These are phyloP conservation scores for Pichia sp. DNA, from an alignment of 1,139 yeast species.

Conservation along the genomic window DNA sequence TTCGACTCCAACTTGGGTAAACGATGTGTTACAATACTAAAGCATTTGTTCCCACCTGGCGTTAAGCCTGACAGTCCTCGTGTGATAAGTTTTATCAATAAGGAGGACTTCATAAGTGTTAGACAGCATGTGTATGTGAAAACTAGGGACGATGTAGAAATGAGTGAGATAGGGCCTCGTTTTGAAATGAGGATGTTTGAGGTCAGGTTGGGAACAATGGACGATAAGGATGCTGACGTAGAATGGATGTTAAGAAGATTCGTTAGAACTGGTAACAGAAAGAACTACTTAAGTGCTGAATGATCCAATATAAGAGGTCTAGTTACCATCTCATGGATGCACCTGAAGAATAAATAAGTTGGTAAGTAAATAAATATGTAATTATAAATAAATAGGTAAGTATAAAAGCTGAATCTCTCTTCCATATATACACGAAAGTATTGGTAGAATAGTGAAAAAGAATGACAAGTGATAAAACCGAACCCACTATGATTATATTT, in stretches of 20 bases:
- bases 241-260: slow-evolving; percentile 96
- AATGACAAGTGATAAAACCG: neutral
- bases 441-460: neutral
- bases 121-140: slow-evolving; percentile 93
- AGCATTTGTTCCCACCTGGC: slow-evolving; percentile 96
- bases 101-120: slow-evolving; percentile 86
- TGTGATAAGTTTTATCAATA: slow-evolving; percentile 85
- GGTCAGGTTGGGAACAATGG: slow-evolving; percentile 82
- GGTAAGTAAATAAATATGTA: slow-evolving; percentile 1
- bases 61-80: slow-evolving; percentile 84
- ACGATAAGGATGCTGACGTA: slow-evolving; percentile 94
- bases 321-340: neutral
- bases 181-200: slow-evolving; percentile 94
- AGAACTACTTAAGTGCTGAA: slow-evolving; percentile 59
- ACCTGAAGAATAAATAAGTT: neutral
- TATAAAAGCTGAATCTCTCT: slow-evolving; percentile 1
- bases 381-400: slow-evolving; percentile 2
- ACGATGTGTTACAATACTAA: slow-evolving; percentile 73
- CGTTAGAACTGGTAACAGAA: slow-evolving; percentile 90
- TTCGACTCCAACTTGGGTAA: slow-evolving; percentile 81
- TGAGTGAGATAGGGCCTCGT: slow-evolving; percentile 97
- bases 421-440: neutral
- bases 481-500: neutral
- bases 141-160: slow-evolving; percentile 82
- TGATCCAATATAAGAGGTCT: neutral